Conservation (phyloP, 257 asterid species). For the Solanum boliviense region DNA sequence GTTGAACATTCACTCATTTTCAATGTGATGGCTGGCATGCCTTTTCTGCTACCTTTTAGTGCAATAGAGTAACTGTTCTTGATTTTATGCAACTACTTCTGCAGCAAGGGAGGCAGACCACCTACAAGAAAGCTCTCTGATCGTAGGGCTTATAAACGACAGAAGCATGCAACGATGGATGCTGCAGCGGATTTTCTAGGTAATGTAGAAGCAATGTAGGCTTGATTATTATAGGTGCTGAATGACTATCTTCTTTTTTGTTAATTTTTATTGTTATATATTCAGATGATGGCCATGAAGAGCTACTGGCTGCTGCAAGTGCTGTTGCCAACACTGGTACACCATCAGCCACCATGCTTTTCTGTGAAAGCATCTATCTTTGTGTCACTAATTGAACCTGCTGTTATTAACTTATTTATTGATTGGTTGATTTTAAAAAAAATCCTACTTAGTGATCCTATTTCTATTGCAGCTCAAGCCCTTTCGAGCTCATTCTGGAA, state of each 20-base stretch:
- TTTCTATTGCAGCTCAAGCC: slow-evolving; percentile 51
- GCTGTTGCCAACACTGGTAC: slow-evolving; percentile 69
- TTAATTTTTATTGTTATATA: slow-evolving; percentile 1
- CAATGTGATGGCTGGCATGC: background rate
- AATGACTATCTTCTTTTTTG: background rate
- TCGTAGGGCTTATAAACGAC: slow-evolving; percentile 72
- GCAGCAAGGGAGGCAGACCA: slow-evolving; percentile 76
- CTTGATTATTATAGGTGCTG: background rate
- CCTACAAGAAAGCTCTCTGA: slow-evolving; percentile 82
- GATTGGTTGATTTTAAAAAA: background rate
- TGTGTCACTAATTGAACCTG: slow-evolving; percentile 10
- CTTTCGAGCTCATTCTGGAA: slow-evolving; percentile 75
- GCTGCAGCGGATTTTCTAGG: slow-evolving; percentile 69
- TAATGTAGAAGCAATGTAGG: slow-evolving; percentile 7
- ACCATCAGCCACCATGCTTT: slow-evolving; percentile 7
- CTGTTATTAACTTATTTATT: background rate
- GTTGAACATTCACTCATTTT: slow-evolving; percentile 17
- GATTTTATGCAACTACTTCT: slow-evolving; percentile 20
- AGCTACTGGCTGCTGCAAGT: slow-evolving; percentile 85
- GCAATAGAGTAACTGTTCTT: background rate
- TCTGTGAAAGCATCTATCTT: background rate
- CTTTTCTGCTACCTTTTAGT: background rate
- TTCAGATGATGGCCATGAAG: slow-evolving; percentile 84
- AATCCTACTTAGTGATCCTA: background rate
- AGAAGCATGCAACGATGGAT: slow-evolving; percentile 48